Evolutionary conservation across 352 stramenopile species (phyloP).

Genomic region (Phytophthora hybrid): DNA sequence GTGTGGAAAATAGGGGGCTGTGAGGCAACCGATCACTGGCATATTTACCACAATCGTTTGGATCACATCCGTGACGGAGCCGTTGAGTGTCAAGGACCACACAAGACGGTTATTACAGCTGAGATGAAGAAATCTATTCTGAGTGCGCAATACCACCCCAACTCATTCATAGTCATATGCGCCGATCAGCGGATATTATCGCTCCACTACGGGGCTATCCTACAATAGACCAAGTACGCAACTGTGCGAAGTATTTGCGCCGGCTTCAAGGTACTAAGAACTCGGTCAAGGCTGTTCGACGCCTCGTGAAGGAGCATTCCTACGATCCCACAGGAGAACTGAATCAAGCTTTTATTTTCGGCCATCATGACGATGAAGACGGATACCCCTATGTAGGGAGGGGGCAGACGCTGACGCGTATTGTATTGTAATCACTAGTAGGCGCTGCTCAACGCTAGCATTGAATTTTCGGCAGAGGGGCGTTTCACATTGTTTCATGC

Average conservation of each 20-base stretch:
- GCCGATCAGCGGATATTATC: neutral
- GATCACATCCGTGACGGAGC: neutral
- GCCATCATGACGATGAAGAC: neutral
- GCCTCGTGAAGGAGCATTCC: neutral
- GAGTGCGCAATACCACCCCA: neutral
- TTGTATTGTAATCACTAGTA: neutral
- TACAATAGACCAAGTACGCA: neutral
- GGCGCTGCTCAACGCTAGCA: neutral
- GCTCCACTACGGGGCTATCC: neutral
- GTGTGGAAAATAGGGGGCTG: neutral
- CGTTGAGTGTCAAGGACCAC: neutral
- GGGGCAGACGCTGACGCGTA: neutral
- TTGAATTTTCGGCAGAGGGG: constrained; percentile 2
- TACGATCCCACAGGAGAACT: neutral
- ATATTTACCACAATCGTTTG: neutral
- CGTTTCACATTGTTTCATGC: neutral
- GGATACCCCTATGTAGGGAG: neutral
- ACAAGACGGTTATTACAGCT: neutral
- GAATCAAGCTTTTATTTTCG: neutral
- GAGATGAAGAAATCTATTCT: neutral
- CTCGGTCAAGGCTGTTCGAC: neutral
- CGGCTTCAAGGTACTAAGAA: neutral
- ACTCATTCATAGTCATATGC: neutral
- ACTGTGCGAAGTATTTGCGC: neutral
- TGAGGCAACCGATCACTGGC: neutral